Conservation (phyloP, 352 stramenopile genomes). For the Albugo candida region DNA sequence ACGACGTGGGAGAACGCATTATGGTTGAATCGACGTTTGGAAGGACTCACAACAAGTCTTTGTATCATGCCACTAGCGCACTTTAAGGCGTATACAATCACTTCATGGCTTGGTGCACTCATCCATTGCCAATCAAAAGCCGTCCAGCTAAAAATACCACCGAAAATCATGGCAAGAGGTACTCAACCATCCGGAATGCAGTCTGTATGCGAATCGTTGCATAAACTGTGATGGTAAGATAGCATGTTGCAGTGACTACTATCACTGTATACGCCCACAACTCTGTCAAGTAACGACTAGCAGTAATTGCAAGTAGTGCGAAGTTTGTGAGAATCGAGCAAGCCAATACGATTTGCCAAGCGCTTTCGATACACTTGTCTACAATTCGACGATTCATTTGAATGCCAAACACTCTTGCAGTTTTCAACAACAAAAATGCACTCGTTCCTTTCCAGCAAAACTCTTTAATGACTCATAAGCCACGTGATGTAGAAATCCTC, state of each 20-base stretch:
- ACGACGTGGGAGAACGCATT: slow-evolving; percentile 75
- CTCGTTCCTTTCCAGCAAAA: slow-evolving; percentile 50
- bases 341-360: slow-evolving; percentile 67
- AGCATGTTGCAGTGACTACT: slow-evolving; percentile 30
- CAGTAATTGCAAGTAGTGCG: slow-evolving; percentile 49
- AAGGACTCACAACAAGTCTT: slow-evolving; percentile 57
- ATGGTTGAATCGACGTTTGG: slow-evolving; percentile 76
- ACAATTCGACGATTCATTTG: slow-evolving; percentile 45
- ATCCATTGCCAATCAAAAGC: slow-evolving; percentile 66
- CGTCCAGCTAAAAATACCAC: slow-evolving; percentile 45
- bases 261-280: slow-evolving; percentile 64
- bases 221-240: slow-evolving; percentile 52
- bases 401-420: slow-evolving; percentile 49
- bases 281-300: slow-evolving; percentile 49
- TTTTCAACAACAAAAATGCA: slow-evolving; percentile 26
- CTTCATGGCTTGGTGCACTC: slow-evolving; percentile 56
- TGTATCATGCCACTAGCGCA: slow-evolving; percentile 57
- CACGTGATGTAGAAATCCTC: slow-evolving; percentile 60
- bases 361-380: slow-evolving; percentile 42
- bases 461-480: slow-evolving; percentile 53
- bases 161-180: slow-evolving; percentile 70
- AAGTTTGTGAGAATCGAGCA: slow-evolving; percentile 76
- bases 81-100: slow-evolving; percentile 67
- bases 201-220: slow-evolving; percentile 69
- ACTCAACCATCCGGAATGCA: slow-evolving; percentile 63